Conservation (phyloP, 179 eudicot species). For the Beta macrorhiza region DNA sequence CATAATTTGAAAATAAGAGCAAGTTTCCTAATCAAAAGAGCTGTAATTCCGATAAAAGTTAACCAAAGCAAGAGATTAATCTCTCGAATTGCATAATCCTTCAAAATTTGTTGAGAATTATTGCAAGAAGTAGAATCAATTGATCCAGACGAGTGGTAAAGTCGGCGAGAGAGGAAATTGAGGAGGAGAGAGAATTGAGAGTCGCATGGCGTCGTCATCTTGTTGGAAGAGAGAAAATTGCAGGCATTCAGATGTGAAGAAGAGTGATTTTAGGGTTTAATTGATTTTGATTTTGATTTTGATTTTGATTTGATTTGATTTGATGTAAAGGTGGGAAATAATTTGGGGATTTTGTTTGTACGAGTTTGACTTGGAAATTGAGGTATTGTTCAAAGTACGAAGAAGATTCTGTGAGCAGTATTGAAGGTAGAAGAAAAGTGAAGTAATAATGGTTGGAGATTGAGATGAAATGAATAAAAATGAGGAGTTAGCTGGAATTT, state of each 20-base stretch:
- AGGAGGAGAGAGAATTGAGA: constrained; percentile 28
- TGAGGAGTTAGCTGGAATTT: too few species aligned
- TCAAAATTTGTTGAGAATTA: constrained; percentile 22
- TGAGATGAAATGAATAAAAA: too few species aligned
- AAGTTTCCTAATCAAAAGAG: constrained; percentile 35
- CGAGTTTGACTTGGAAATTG: background rate
- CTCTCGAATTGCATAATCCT: constrained; percentile 38
- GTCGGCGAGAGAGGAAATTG: constrained; percentile 28
- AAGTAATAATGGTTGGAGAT: too few species aligned
- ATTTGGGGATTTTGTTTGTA: background rate
- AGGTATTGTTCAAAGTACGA: background rate
- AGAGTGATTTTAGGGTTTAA: background rate
- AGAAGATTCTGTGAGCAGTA: background rate
- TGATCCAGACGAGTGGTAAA: constrained; percentile 10
- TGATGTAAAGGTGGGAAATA: background rate
- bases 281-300: background rate
- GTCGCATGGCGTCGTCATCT: constrained; percentile 24
- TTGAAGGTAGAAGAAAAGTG: background rate
- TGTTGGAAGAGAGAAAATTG: background rate
- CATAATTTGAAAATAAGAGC: constrained; percentile 31
- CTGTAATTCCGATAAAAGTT: constrained; percentile 38
- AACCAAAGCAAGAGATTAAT: constrained; percentile 51
- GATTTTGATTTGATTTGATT: too few species aligned
- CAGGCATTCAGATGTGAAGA: constrained; percentile 11
- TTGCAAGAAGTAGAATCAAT: constrained; percentile 5